Conservation (phyloP, 2,329 filamentous ascomycete species). For the Penicillium glabrum region DNA sequence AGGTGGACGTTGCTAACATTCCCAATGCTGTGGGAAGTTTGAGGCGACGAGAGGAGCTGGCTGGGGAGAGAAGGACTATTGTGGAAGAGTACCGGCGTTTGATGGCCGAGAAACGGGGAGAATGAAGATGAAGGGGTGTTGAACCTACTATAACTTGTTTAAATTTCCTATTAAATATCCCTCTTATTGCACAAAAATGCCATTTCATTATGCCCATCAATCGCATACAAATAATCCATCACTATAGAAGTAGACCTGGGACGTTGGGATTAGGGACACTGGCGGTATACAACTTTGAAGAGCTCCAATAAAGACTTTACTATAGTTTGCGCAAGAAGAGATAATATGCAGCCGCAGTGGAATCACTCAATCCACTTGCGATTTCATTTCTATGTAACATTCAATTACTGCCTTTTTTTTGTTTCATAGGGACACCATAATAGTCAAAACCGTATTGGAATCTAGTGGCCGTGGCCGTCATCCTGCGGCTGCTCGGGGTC, state of each 20-base stretch:
- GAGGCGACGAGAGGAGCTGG: constrained; percentile 70
- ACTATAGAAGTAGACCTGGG: background rate
- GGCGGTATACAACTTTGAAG: background rate
- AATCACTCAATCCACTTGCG: constrained; percentile 15
- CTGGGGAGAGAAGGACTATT: constrained; percentile 67
- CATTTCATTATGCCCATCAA: constrained; percentile 1
- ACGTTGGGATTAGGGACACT: no score
- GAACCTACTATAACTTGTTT: background rate
- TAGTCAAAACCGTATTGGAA: constrained; percentile 17
- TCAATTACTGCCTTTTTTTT: constrained; percentile 36
- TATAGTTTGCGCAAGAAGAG: background rate
- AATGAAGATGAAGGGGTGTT: background rate
- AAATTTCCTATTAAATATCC: background rate
- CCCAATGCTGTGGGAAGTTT: constrained; percentile 70
- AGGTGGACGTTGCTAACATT: constrained; percentile 67
- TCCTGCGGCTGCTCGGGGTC: constrained; percentile 84
- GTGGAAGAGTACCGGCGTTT: constrained; percentile 71
- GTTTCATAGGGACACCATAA: constrained; percentile 7
- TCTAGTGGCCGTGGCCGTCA: constrained; percentile 81
- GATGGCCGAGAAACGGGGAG: constrained; percentile 58
- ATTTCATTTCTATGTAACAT: constrained; percentile 28
- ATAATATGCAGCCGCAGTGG: constrained; percentile 20
- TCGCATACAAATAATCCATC: background rate
- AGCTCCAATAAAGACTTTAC: background rate
- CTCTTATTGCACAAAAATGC: constrained; percentile 5